Evolutionary conservation across 2,329 filamentous ascomycete genomes (phyloP).

Genomic region (Ophiostoma populinum): DNA sequence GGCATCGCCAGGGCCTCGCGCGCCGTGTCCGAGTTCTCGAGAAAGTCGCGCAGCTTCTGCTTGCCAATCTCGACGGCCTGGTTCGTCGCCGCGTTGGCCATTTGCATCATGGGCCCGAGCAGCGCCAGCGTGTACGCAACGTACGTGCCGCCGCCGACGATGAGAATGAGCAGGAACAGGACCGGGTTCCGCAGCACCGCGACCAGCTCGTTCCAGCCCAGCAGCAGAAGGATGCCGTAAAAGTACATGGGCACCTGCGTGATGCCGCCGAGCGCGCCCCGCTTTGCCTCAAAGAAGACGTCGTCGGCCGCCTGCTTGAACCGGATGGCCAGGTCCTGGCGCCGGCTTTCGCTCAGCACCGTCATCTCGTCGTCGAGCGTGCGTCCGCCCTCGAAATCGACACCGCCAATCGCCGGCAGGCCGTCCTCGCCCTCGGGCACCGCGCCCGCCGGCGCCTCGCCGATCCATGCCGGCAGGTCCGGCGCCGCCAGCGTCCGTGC

Average conservation of each 20-base stretch:
- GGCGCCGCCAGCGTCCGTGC: slow-evolving; percentile 58
- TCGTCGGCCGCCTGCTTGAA: slow-evolving; percentile 99
- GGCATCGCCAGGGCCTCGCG: slow-evolving; percentile 69
- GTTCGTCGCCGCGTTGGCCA: slow-evolving; percentile 72
- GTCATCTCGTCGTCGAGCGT: slow-evolving; percentile 93
- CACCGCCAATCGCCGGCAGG: slow-evolving; percentile 70
- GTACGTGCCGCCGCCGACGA: slow-evolving; percentile 62
- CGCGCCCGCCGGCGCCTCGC: slow-evolving; percentile 54
- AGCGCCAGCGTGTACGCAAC: slow-evolving; percentile 87
- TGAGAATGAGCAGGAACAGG: slow-evolving; percentile 51
- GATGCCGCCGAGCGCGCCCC: slow-evolving; percentile 87
- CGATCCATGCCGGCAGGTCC: slow-evolving; percentile 72
- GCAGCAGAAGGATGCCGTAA: slow-evolving; percentile 69
- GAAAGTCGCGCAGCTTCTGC: slow-evolving; percentile 74
- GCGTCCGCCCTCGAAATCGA: slow-evolving; percentile 89
- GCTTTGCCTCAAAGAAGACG: slow-evolving; percentile 94
- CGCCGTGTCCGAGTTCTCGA: slow-evolving; percentile 74
- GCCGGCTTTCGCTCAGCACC: slow-evolving; percentile 75
- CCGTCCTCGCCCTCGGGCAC: slow-evolving; percentile 82
- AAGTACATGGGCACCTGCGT: slow-evolving; percentile 91
- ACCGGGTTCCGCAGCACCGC: slow-evolving; percentile 29
- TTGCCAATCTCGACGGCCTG: slow-evolving; percentile 88
- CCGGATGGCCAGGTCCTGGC: slow-evolving; percentile 76
- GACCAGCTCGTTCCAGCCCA: slow-evolving; percentile 98
- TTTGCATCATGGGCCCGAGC: slow-evolving; percentile 88